Evolutionary conservation across 345 rosid genomes (phyloP), one percentile per base, ranked within the genome.

Genomic region (Excoecaria agallocha): DNA sequence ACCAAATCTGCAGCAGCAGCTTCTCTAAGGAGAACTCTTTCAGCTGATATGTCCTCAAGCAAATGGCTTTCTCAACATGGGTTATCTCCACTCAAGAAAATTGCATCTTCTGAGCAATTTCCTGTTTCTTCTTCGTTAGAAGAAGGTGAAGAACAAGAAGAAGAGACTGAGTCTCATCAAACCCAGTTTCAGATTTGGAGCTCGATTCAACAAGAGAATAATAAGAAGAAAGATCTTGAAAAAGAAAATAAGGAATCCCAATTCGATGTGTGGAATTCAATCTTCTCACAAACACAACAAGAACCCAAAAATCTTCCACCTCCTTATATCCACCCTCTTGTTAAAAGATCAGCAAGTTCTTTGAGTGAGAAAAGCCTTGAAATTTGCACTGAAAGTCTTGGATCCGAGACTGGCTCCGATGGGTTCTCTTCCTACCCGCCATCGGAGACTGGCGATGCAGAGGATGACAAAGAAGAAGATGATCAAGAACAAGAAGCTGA

Each of bases 321-420:
- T 16, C 93, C 93, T 11, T 96, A 96, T 67, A 60, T 96, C 70
- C 98, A 89, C 64, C 98, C 98, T 24, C 80, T 86, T 46, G 84
- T 87, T 61, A 88, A 83, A 76, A 81, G 84, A n/a, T 86, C 89
- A 12, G 68, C 87, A 11, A 86, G 94, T 52, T 85, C 89, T n/a
- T 77, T 96, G 72, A 90, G 80, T 72, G 77, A 83, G 80, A 89
- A 88, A 83, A 96, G 98, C 82, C 97, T 95, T 37, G 77, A 90
- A 22, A 84, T 95, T 39, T 95, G 99, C 84, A 95, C 99, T 2
- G 99, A 95, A 81, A 95, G 94, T 73, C 98, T 95, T 17, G 99
- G 99, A 71, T 96, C 97, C 39, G 99, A 96, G 81, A 90, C 97
- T 8, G 99, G 98, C 45, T 96, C 93, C 11, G 97, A 91, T 13